Base-by-base conservation (phyloP, 2,329 filamentous ascomycete genomes). In the Arthrobotrys iridis region DNA sequence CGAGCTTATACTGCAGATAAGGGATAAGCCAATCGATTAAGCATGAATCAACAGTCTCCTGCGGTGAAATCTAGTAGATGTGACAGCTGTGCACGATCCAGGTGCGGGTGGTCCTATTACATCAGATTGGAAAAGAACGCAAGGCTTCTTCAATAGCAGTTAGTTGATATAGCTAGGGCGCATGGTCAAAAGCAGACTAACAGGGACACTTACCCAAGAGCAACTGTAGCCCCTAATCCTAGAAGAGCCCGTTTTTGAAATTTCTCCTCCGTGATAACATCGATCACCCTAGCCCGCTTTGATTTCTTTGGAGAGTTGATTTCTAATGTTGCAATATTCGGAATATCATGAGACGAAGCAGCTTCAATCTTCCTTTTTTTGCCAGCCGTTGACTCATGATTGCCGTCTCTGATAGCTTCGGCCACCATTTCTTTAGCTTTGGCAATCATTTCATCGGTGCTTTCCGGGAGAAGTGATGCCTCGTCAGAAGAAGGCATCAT, bases 371-470 rank as follows among this genome's bases (percentile, higher is more conserved):
- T 74, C 45, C 70, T 62, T 18, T 74, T 74, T 33, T 74, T 74
- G 37, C 41, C 41, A 13, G 45, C 15, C 2, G 30, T 10, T 11
- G 37, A 26, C 7, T 74, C 70, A 2, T 62, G 41, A 13, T 37
- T 55, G 10, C 7, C 26, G 18, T 67, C 83, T 68, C 86, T 87
- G 74, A 89, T 85, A 30, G 89, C 89, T 77, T 89, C 89, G 77
- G 91, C 87, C 3, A 97, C 93, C 92, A 97, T 97, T 78, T 90
- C 88, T 83, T 90, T 93, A 30, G 95, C 95, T 80, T 92, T 89
- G 26, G 89, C 89, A 72, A 98, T 90, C 90, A 97, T 93, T 65
- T 89, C 87, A 68, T 91, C 87, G 0, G 93, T 90, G 79, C 95
- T 91, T 77, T 93, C 91, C 0, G 92, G 89, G 10, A 89, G 28